Evolutionary conservation across 371 early-diverging fungal genomes (phyloP).

Genomic region (Mucor mucedo): DNA sequence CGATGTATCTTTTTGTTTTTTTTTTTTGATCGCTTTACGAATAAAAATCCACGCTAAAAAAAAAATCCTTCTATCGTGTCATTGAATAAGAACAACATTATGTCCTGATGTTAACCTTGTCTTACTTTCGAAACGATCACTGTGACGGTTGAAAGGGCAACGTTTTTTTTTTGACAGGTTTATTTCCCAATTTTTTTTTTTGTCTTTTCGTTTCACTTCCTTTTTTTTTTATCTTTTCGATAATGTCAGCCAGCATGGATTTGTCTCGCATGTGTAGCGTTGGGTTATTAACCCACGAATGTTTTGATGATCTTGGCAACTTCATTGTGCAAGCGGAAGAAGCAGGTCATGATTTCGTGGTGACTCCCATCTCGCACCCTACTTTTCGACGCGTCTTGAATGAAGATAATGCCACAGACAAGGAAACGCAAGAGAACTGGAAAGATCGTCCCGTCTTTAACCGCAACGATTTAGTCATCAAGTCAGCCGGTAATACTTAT

Average conservation of each 20-base stretch:
- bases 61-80: no score
- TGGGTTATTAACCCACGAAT: slow-evolving; percentile 41
- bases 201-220: no score
- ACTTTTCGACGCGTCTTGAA: slow-evolving; percentile 55
- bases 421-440: slow-evolving; percentile 34
- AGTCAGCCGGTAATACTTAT: slow-evolving; percentile 48
- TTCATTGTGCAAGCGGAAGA: slow-evolving; percentile 53
- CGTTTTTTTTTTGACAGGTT: background rate
- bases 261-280: slow-evolving; percentile 38
- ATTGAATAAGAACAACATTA: no score
- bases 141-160: no score
- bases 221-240: background rate
- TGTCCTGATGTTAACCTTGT: no score
- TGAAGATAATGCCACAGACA: slow-evolving; percentile 26
- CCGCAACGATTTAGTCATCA: slow-evolving; percentile 49
- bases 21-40: no score
- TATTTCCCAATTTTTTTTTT: background rate
- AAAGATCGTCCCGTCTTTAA: slow-evolving; percentile 48
- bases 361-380: slow-evolving; percentile 62
- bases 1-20: no score
- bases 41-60: no score
- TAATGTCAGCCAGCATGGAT: slow-evolving; percentile 12
- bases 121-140: no score
- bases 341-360: slow-evolving; percentile 64
- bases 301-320: slow-evolving; percentile 41